A percentile compares a stretch with the other conserved stretches of the same genome.
These are phyloP conservation scores for Bipolaris cookei DNA, from an alignment of 2,329 filamentous ascomycete species.

Conservation along the genomic window DNA sequence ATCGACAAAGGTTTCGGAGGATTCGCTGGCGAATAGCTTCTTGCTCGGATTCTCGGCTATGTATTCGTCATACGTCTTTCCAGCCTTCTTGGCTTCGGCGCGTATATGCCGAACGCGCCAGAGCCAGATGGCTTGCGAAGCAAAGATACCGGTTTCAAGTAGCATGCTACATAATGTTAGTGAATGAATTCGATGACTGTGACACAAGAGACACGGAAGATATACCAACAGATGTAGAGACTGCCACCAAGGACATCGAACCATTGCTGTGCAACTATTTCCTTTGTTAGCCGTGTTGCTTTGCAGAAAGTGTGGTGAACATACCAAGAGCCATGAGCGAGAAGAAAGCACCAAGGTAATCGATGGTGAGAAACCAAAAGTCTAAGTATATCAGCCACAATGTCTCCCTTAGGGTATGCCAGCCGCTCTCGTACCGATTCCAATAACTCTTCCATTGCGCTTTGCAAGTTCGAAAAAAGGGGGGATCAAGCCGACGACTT, in stretches of 20 bases:
- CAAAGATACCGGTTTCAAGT: conserved; percentile 66
- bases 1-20: conserved; percentile 36
- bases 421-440: conserved; percentile 61
- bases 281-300: conserved; percentile 2
- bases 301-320: conserved; percentile 15
- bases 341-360: conserved; percentile 67
- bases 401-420: not conserved
- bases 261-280: conserved; percentile 62
- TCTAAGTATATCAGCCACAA: conserved; percentile 41
- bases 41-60: conserved; percentile 33
- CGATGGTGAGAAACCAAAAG: conserved; percentile 65
- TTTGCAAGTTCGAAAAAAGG: conserved; percentile 69
- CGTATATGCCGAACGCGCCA: conserved; percentile 61
- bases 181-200: not conserved
- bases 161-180: conserved; percentile 52
- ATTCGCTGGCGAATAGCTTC: conserved; percentile 30
- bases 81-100: conserved; percentile 58
- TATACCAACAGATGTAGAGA: conserved; percentile 66
- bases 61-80: conserved; percentile 64
- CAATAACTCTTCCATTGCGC: conserved; percentile 65
- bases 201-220: conserved; percentile 3
- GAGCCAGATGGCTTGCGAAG: conserved; percentile 65
- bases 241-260: conserved; percentile 68
- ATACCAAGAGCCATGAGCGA: conserved; percentile 66
- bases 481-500: conserved; percentile 63